Evolutionary conservation across 257 asterid species (phyloP).

Genomic region (Ocimum tenuiflorum): DNA sequence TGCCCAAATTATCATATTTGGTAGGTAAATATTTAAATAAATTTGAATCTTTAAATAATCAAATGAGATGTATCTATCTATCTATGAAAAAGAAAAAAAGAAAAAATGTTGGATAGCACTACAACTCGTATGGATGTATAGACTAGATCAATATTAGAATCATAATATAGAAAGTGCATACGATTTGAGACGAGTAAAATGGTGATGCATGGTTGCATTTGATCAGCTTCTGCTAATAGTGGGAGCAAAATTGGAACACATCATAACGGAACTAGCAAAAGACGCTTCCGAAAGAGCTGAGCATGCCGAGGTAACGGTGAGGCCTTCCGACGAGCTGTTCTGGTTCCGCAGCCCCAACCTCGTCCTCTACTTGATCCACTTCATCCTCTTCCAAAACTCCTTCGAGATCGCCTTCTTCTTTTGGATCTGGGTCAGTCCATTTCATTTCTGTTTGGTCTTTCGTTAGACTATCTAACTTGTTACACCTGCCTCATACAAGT

Average conservation of each 20-base stretch:
- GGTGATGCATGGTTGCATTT: not conserved
- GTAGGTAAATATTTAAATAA: no score
- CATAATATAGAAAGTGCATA: no score
- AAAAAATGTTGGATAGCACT: no score
- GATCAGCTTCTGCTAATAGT: conserved; percentile 63
- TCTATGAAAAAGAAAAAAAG: no score
- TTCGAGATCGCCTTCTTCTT: conserved; percentile 85
- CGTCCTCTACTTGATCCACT: conserved; percentile 77
- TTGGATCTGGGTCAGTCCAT: conserved; percentile 52
- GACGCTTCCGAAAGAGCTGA: conserved; percentile 35
- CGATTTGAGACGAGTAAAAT: not conserved
- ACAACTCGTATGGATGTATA: no score
- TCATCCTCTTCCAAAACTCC: conserved; percentile 84
- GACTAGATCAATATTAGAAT: no score
- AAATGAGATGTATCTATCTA: no score
- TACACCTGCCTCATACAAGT: no score
- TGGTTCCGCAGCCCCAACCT: conserved; percentile 66
- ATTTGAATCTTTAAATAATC: no score
- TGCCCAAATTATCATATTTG: no score
- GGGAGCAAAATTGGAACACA: conserved; percentile 87
- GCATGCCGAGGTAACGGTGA: conserved; percentile 31
- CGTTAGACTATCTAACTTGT: no score
- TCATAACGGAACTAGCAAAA: conserved; percentile 59
- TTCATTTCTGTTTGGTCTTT: no score
- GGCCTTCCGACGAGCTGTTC: conserved; percentile 71